phyloP scores from a whole-genome alignment of 805 yeast genomes.

The Kodamaea hsintzibuensis region DNA sequence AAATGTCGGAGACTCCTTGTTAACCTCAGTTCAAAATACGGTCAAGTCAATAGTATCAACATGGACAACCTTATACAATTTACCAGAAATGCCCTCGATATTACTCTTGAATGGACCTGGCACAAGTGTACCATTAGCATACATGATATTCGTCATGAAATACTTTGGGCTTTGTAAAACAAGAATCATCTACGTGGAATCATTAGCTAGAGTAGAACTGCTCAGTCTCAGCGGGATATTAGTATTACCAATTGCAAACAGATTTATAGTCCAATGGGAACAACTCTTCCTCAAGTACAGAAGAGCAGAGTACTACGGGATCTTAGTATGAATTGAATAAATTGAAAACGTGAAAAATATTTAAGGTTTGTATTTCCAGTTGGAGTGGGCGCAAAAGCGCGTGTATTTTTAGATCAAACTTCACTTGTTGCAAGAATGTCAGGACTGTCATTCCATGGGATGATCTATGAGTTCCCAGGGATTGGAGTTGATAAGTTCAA shows the following conservation, averaged over 20 bases:
- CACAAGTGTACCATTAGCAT: constrained; percentile 69
- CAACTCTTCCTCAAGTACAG: constrained; percentile 50
- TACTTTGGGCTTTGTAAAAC: constrained; percentile 48
- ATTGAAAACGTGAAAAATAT: neutral
- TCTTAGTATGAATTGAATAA: constrained; percentile 51
- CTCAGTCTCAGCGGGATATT: constrained; percentile 78
- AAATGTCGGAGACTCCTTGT: constrained; percentile 54
- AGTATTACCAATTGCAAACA: constrained; percentile 67
- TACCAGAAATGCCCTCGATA: constrained; percentile 40
- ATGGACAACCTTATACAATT: constrained; percentile 22
- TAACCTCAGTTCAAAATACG: constrained; percentile 50
- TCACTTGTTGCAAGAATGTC: constrained; percentile 1
- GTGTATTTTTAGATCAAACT: neutral
- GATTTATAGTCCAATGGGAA: constrained; percentile 91
- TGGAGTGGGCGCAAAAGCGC: neutral
- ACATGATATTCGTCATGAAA: constrained; percentile 53
- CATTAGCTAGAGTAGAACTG: constrained; percentile 75
- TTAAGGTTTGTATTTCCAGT: neutral
- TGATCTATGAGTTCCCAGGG: constrained; percentile 49
- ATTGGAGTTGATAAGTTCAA: constrained; percentile 41
- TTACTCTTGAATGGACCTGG: constrained; percentile 80
- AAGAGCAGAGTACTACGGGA: constrained; percentile 75
- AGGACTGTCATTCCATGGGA: constrained; percentile 41
- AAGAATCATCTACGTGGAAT: constrained; percentile 76
- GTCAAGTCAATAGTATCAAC: constrained; percentile 35